Evolutionary conservation across 1,284 basidiomycete genomes (phyloP).

Genomic region (Cryptococcus sp.): DNA sequence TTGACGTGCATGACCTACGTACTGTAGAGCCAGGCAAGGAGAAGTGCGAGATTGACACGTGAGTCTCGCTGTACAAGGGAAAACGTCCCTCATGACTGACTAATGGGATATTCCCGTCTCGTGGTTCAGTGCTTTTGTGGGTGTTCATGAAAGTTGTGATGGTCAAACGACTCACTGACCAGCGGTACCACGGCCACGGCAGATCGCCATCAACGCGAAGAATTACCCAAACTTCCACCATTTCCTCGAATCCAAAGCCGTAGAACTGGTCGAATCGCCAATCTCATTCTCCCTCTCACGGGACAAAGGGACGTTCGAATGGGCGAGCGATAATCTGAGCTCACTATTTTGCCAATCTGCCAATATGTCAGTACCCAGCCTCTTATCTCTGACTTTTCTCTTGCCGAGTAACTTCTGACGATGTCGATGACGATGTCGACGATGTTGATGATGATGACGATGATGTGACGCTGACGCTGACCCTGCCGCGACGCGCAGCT

Average conservation of each 20-base stretch:
- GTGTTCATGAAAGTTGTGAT: too few species aligned
- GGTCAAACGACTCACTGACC: too few species aligned
- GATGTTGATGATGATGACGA: background rate
- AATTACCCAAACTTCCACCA: slow-evolving; percentile 81
- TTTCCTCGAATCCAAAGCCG: slow-evolving; percentile 63
- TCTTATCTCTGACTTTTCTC: background rate
- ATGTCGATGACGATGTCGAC: too few species aligned
- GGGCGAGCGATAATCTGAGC: slow-evolving; percentile 67
- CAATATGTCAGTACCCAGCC: slow-evolving; percentile 55
- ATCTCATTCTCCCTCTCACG: slow-evolving; percentile 80
- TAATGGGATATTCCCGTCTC: too few species aligned
- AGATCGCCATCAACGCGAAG: slow-evolving; percentile 75
- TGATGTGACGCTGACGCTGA: background rate
- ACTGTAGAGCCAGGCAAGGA: slow-evolving; percentile 53
- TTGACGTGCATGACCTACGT: background rate
- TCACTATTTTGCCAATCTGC: slow-evolving; percentile 68
- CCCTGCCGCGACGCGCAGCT: slow-evolving; percentile 19
- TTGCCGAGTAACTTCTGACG: too few species aligned
- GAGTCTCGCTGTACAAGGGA: slow-evolving; percentile 28
- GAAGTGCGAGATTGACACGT: slow-evolving; percentile 69
- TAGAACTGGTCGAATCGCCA: slow-evolving; percentile 62
- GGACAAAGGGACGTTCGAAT: slow-evolving; percentile 68
- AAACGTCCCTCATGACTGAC: too few species aligned
- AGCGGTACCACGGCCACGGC: background rate
- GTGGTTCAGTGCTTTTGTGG: slow-evolving; percentile 50